These are phyloP conservation scores for Coemansia sp. DNA, from an alignment of 192 early-diverging fungal genomes.

Conservation along the genomic window DNA sequence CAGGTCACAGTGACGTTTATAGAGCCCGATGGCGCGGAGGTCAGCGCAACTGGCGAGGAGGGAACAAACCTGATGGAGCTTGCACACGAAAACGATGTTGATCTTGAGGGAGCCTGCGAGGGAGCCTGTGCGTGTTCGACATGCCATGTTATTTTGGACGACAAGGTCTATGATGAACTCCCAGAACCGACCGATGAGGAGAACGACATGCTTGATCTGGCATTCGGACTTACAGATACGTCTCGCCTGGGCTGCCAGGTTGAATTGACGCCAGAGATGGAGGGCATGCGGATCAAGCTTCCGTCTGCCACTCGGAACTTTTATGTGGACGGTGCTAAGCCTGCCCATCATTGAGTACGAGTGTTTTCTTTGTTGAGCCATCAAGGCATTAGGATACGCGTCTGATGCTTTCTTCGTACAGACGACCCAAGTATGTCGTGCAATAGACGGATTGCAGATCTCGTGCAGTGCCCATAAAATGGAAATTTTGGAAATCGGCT, in stretches of 20 bases:
- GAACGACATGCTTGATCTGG: conserved; percentile 97
- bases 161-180: conserved; percentile 76
- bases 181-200: conserved; percentile 96
- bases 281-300: conserved; percentile 83
- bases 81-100: conserved; percentile 87
- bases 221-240: conserved; percentile 95
- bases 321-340: conserved; percentile 69
- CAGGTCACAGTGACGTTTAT: conserved; percentile 76
- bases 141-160: conserved; percentile 89
- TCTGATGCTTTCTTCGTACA: too few species aligned
- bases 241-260: conserved; percentile 96
- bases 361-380: too few species aligned
- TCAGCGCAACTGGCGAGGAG: conserved; percentile 74
- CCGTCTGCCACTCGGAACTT: conserved; percentile 93
- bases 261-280: conserved; percentile 77
- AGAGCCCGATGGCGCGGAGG: conserved; percentile 76
- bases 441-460: too few species aligned
- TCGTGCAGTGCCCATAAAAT: not conserved
- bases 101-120: conserved; percentile 96
- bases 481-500: too few species aligned
- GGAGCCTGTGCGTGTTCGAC: conserved; percentile 93
- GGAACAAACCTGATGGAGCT: conserved; percentile 90
- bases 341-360: conserved; percentile 39
- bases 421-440: too few species aligned
- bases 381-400: too few species aligned